phyloP scores from a whole-genome alignment of 129 eudicot genomes.

The Kitagawia praeruptora region DNA sequence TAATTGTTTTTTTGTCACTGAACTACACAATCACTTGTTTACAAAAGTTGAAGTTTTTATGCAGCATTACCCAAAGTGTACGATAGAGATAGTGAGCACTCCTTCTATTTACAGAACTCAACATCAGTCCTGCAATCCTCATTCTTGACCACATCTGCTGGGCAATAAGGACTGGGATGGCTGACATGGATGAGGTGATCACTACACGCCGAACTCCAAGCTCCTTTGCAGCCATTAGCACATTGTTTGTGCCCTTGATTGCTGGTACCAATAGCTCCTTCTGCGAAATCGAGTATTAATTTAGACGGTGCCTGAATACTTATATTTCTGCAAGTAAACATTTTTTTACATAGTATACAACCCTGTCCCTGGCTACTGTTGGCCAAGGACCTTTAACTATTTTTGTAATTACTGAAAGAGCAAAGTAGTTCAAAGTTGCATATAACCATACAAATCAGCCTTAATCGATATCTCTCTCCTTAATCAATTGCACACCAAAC shows the following conservation, averaged over 20 bases:
- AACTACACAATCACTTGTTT: background rate
- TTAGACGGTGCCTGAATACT: background rate
- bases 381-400: no score
- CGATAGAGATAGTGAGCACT: background rate
- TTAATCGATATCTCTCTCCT: no score
- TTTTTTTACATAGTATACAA: no score
- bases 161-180: constrained; percentile 93
- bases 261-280: constrained; percentile 70
- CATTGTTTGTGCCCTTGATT: constrained; percentile 73
- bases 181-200: constrained; percentile 77
- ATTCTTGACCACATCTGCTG: constrained; percentile 46
- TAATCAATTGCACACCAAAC: no score
- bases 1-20: no score
- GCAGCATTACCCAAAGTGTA: background rate
- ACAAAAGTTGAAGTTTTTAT: no score
- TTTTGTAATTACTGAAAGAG: no score
- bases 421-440: no score
- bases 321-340: background rate
- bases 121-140: constrained; percentile 95
- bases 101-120: constrained; percentile 70
- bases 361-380: no score
- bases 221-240: constrained; percentile 75
- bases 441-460: no score
- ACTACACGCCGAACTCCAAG: constrained; percentile 80
- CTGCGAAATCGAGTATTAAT: constrained; percentile 24